Percentiles rank a stretch among this genome's conserved stretches.
phyloP scores from a whole-genome alignment of 179 eudicot species.

The Patellifolia procumbens region DNA sequence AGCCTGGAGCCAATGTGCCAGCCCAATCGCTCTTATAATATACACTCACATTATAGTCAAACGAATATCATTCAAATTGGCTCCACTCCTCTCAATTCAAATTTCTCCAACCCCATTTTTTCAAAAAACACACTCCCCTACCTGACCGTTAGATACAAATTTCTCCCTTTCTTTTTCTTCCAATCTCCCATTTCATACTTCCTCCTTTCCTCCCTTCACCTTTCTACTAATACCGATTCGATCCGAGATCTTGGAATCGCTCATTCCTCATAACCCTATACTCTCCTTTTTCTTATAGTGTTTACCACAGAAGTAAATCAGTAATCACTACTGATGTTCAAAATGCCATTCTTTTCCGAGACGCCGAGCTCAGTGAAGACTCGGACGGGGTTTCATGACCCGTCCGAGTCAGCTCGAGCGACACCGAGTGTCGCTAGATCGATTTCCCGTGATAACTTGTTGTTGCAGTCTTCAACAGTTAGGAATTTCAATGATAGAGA shows the following conservation, averaged over 20 bases:
- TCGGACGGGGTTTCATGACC: conserved; percentile 63
- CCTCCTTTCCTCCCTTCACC: too few species aligned
- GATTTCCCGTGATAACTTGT: conserved; percentile 43
- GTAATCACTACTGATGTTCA: conserved; percentile 17
- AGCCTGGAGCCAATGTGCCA: too few species aligned
- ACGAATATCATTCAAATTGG: conserved; percentile 10
- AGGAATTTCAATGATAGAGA: conserved; percentile 35
- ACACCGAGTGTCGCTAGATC: conserved; percentile 65
- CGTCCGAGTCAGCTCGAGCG: conserved; percentile 50
- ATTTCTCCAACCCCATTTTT: conserved; percentile 10
- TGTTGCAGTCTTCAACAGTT: conserved; percentile 38
- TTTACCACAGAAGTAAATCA: conserved; percentile 1
- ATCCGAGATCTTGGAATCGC: too few species aligned
- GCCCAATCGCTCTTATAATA: too few species aligned
- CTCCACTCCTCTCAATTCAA: conserved; percentile 21
- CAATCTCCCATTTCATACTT: too few species aligned
- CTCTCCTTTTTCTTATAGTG: not conserved
- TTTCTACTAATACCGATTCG: too few species aligned
- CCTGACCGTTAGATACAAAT: conserved; percentile 14
- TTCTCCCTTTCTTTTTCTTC: not conserved
- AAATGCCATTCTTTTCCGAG: conserved; percentile 49
- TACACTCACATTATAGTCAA: conserved; percentile 10
- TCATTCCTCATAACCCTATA: conserved; percentile 9
- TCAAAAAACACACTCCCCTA: conserved; percentile 6
- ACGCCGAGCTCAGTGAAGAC: conserved; percentile 63